A percentile compares a stretch with the other conserved stretches of the same genome.
phyloP scores from a whole-genome alignment of 2,329 filamentous ascomycete genomes.

The Verticillium klebahnii region DNA sequence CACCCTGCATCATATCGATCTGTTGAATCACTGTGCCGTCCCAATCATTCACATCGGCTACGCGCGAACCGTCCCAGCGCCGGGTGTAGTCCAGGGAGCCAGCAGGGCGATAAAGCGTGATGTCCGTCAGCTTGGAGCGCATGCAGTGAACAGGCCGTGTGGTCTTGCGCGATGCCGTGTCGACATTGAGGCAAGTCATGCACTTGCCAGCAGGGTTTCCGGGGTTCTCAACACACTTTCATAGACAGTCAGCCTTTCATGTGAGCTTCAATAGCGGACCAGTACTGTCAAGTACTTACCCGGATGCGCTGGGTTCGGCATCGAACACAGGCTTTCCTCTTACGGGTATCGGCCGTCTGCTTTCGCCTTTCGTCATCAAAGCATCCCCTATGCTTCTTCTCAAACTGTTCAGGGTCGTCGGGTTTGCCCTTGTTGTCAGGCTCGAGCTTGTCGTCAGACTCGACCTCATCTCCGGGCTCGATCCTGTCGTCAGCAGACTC shows the following conservation, averaged over 20 bases:
- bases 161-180: constrained; percentile 36
- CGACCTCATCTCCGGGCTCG: too few relatives aligned
- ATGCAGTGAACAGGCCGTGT: constrained; percentile 39
- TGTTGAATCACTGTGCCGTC: constrained; percentile 17
- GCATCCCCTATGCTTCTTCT: not conserved
- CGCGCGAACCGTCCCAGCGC: constrained; percentile 34
- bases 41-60: constrained; percentile 36
- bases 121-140: constrained; percentile 36
- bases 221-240: constrained; percentile 31
- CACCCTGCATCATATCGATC: constrained; percentile 33
- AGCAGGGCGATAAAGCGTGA: constrained; percentile 34
- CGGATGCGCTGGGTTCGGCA: constrained; percentile 38
- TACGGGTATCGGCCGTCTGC: constrained; percentile 28
- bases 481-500: not conserved
- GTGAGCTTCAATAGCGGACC: not conserved
- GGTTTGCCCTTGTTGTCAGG: not conserved
- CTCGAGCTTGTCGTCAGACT: too few relatives aligned
- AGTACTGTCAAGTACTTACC: constrained; percentile 23
- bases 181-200: constrained; percentile 30
- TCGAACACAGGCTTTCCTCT: constrained; percentile 37
- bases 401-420: not conserved
- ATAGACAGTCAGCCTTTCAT: not conserved
- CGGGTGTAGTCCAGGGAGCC: constrained; percentile 36
- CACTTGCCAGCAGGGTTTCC: constrained; percentile 28
- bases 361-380: constrained; percentile 20